phyloP scores from a whole-genome alignment of 2,329 filamentous ascomycete genomes.

The Colletotrichum falcatum region DNA sequence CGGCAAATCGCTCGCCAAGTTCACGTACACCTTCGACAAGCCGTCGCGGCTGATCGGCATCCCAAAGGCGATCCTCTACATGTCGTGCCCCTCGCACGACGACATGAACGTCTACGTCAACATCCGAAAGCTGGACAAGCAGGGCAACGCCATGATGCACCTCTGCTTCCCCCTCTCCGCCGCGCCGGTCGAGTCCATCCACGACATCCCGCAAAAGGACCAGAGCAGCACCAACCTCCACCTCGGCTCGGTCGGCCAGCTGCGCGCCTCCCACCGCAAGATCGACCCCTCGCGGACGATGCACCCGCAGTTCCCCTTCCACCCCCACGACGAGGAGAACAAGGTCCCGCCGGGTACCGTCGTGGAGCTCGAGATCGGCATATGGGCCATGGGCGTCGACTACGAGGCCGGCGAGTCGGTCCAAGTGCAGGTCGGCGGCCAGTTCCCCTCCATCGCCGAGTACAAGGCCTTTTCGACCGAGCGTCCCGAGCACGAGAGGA shows the following conservation, averaged over 20 bases:
- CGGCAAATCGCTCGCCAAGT: slow-evolving; percentile 45
- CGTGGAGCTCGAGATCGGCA: slow-evolving; percentile 60
- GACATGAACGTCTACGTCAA: slow-evolving; percentile 60
- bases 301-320: slow-evolving; percentile 48
- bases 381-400: slow-evolving; percentile 60
- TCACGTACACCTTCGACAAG: slow-evolving; percentile 55
- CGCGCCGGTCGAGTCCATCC: slow-evolving; percentile 45
- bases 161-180: slow-evolving; percentile 55
- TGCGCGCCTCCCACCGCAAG: slow-evolving; percentile 57
- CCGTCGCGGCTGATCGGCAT: slow-evolving; percentile 56
- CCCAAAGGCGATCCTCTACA: slow-evolving; percentile 60
- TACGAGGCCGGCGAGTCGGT: slow-evolving; percentile 56
- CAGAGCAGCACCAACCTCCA: slow-evolving; percentile 55
- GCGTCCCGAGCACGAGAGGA: slow-evolving; percentile 55
- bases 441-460: slow-evolving; percentile 54
- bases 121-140: slow-evolving; percentile 56
- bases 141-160: slow-evolving; percentile 56
- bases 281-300: slow-evolving; percentile 51
- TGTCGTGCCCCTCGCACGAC: slow-evolving; percentile 55
- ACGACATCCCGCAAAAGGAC: slow-evolving; percentile 50
- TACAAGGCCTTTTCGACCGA: slow-evolving; percentile 53
- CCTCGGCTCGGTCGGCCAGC: slow-evolving; percentile 55
- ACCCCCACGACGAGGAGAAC: slow-evolving; percentile 55
- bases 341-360: slow-evolving; percentile 55
- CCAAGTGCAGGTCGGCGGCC: slow-evolving; percentile 46